Evolutionary conservation across 2,329 filamentous ascomycete genomes (phyloP), one percentile per base, ranked within the genome.

Genomic region (Penicillium occitanis): DNA sequence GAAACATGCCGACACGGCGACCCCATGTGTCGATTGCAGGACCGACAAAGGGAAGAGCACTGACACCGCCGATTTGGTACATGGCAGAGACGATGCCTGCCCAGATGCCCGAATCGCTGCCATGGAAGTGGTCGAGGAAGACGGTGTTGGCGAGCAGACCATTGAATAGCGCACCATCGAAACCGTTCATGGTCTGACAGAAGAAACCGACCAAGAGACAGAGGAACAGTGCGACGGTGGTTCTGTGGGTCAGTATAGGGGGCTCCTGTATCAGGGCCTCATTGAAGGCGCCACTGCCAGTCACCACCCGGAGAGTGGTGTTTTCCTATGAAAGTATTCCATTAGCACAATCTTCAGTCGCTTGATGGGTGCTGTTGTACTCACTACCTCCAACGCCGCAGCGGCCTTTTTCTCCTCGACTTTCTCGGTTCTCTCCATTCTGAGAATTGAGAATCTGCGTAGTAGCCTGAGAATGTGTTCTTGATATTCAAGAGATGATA

Each of bases 121-220:
- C 80, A 42, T 79, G 68, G 73, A 82, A 84, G 70, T 78, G 79
- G 5, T 74, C 69, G 44, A 78, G 73, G 74, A 83, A 83, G 17
- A 71, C 68, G 33, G 76, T 76, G 75, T 86, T 86, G 46, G 82
- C 80, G 19, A 83, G 73, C 19, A 86, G 74, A 42, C 82, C 82
- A 65, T 82, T 83, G 71, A 87, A 84, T 60, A 88, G 80, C 33
- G 83, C 85, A 44, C 85, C 85, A 69, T 88, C 86, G 68, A 84
- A 87, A 33, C 85, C 85, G 72, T 86, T 86, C 80, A 84, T 82
- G 8, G 83, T 85, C 28, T 82, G 83, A 67, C 77, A 80, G 68
- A 81, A 77, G 71, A 79, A 82, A 37, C 78, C 80, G 25, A 74
- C 62, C 14, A 59, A 5, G 11, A 65, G 48, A 59, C 63, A 65